Conservation (phyloP, 2,329 filamentous ascomycete species). For the Pseudogymnoascus sp. region DNA sequence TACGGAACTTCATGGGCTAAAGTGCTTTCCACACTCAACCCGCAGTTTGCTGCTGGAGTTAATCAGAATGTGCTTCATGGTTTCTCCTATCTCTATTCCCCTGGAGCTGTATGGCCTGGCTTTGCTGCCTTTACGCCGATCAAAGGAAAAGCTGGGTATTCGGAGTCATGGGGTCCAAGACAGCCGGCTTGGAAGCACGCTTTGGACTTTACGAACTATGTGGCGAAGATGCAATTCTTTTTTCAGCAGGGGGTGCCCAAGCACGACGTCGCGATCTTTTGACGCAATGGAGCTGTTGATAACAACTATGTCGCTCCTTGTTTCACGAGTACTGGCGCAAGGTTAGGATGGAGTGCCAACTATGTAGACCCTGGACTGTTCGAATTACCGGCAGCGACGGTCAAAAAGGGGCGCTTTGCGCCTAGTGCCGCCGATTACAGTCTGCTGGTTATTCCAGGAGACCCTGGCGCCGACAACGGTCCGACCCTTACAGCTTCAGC, state of each 20-base stretch:
- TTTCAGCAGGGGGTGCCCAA: constrained; percentile 9
- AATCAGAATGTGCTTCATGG: constrained; percentile 8
- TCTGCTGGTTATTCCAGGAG: constrained; percentile 7
- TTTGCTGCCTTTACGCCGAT: constrained; percentile 3
- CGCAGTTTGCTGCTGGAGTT: constrained; percentile 5
- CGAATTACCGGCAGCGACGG: not conserved
- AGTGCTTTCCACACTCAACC: constrained; percentile 9
- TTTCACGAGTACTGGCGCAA: constrained; percentile 8
- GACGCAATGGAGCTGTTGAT: constrained; percentile 3
- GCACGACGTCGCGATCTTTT: constrained; percentile 11
- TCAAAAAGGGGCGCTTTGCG: constrained; percentile 2
- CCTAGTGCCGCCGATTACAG: constrained; percentile 8
- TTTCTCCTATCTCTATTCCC: constrained; percentile 2
- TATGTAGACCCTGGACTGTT: constrained; percentile 8
- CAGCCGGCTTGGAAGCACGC: constrained; percentile 8
- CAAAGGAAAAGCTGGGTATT: constrained; percentile 1
- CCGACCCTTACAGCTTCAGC: constrained; percentile 9
- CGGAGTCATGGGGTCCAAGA: constrained; percentile 10
- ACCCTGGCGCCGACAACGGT: not conserved
- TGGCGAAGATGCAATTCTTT: constrained; percentile 7
- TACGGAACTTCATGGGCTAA: constrained; percentile 12
- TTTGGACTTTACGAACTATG: constrained; percentile 6
- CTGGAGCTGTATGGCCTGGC: constrained; percentile 4
- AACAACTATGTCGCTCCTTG: constrained; percentile 5
- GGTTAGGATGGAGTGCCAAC: constrained; percentile 1